Conservation (phyloP, 1,284 basidiomycete species). For the Malassezia nana region DNA sequence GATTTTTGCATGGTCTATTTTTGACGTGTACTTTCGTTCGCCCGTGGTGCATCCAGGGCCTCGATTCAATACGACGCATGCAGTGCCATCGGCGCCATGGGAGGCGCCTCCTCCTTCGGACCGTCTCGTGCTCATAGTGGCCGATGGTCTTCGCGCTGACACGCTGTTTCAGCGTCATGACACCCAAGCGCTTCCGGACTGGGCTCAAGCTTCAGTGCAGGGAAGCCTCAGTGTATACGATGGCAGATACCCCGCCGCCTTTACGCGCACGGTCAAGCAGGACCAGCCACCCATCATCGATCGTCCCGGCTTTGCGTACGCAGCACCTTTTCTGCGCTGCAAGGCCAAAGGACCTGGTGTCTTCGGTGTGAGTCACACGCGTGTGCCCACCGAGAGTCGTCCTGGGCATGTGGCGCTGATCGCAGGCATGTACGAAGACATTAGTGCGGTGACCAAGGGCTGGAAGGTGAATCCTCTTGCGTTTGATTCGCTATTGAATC, state of each 20-base stretch:
- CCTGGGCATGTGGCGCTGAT: constrained; percentile 80
- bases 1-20: constrained; percentile 51
- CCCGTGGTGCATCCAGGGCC: constrained; percentile 46
- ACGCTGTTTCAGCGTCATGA: constrained; percentile 57
- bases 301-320: constrained; percentile 17
- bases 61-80: constrained; percentile 22
- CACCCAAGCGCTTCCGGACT: constrained; percentile 15
- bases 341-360: constrained; percentile 58
- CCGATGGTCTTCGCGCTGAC: constrained; percentile 66
- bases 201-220: constrained; percentile 16
- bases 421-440: constrained; percentile 86
- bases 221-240: not conserved
- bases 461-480: constrained; percentile 84
- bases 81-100: not conserved
- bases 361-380: constrained; percentile 74
- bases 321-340: constrained; percentile 68
- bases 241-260: constrained; percentile 4
- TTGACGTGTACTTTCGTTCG: constrained; percentile 75
- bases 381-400: constrained; percentile 76
- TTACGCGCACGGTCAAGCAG: not conserved
- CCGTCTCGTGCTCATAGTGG: constrained; percentile 69
- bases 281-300: not conserved
- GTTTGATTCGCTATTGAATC: constrained; percentile 82
- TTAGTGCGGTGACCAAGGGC: constrained; percentile 74
- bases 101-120: constrained; percentile 53